Conservation (phyloP, 495 filamentous ascomycete species). For the Penicillium nucicola region DNA sequence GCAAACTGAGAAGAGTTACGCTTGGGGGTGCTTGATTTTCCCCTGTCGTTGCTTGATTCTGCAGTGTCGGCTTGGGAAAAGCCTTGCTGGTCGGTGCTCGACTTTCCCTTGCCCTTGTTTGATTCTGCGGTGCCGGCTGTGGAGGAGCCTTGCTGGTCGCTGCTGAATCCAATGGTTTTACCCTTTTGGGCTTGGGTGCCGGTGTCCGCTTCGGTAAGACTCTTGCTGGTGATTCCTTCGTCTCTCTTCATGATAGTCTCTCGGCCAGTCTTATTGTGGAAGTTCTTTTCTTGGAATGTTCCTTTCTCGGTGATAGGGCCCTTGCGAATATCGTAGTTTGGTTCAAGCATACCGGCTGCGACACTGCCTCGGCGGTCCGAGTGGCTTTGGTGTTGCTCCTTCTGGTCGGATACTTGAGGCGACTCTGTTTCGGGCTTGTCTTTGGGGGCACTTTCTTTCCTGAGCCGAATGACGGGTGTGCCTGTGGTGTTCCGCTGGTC, state of each 20-base stretch:
- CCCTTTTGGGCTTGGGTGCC: neutral
- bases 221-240: neutral
- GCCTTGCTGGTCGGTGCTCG: neutral
- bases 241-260: neutral
- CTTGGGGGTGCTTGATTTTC: neutral
- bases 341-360: conserved; percentile 4
- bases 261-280: neutral
- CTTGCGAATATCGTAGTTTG: conserved; percentile 23
- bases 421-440: no score
- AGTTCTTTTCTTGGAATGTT: conserved; percentile 6
- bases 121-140: no score
- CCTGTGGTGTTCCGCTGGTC: neutral
- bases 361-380: neutral
- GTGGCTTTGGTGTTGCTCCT: neutral
- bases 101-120: no score
- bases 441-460: no score
- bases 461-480: no score
- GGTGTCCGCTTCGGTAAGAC: neutral
- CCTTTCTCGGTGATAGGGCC: conserved; percentile 20
- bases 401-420: no score
- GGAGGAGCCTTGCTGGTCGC: no score
- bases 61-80: no score
- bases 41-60: no score
- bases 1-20: neutral
- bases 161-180: neutral